Evolutionary conservation across 2,329 filamentous ascomycete species (phyloP).

Genomic region (Chaetomium globosum): DNA sequence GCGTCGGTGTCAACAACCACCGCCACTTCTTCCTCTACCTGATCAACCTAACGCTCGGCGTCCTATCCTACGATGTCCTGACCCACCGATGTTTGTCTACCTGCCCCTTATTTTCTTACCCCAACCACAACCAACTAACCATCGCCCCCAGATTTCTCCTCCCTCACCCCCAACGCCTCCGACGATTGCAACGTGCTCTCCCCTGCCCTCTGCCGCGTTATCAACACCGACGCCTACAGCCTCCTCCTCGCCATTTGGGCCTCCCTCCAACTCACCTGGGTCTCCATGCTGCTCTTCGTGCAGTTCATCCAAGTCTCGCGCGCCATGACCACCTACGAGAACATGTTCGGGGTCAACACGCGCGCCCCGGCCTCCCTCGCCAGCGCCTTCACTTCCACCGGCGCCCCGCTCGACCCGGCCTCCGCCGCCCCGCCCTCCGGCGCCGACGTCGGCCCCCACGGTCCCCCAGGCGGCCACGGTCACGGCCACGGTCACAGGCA

Average conservation of each 20-base stretch:
- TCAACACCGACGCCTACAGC: constrained; percentile 83
- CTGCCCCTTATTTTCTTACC: neutral
- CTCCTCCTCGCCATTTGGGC: constrained; percentile 79
- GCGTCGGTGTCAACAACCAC: constrained; percentile 92
- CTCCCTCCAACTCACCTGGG: constrained; percentile 85
- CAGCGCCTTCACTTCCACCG: constrained; percentile 77
- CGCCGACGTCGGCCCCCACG: constrained; percentile 43
- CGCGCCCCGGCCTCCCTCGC: constrained; percentile 60
- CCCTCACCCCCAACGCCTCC: constrained; percentile 56
- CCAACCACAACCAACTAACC: neutral
- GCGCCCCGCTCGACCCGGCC: constrained; percentile 68
- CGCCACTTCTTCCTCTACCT: constrained; percentile 94
- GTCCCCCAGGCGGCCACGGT: constrained; percentile 43
- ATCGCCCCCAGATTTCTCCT: constrained; percentile 60
- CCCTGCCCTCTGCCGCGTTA: constrained; percentile 70
- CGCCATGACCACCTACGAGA: constrained; percentile 94
- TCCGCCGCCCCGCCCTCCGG: constrained; percentile 63
- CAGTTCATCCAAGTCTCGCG: constrained; percentile 90
- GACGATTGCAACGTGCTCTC: constrained; percentile 73
- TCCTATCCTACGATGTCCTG: constrained; percentile 71
- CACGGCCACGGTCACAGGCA: constrained; percentile 53
- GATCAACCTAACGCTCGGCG: constrained; percentile 72
- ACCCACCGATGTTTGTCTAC: constrained; percentile 64
- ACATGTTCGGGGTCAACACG: constrained; percentile 80
- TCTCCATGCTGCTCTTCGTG: constrained; percentile 93